Evolutionary conservation across 176 grass and related monocot genomes (phyloP).

Genomic region (Rhynchospora pubera): DNA sequence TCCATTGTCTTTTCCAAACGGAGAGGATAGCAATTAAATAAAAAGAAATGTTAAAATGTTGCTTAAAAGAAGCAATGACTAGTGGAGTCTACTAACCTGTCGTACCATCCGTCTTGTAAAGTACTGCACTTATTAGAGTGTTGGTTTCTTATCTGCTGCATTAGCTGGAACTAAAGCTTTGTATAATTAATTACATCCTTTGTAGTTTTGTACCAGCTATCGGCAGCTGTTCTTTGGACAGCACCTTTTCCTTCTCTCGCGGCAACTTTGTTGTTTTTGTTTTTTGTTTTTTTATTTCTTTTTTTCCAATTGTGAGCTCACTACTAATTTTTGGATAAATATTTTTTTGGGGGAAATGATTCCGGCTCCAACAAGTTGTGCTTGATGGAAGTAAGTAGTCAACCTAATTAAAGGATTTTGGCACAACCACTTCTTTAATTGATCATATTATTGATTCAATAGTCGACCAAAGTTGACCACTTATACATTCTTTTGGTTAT

Average conservation of each 20-base stretch:
- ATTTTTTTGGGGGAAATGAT: not conserved
- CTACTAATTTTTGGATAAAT: not conserved
- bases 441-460: too few species aligned
- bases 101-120: constrained; percentile 10
- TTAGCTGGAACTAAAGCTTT: constrained; percentile 9
- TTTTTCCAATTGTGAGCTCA: not conserved
- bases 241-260: not conserved
- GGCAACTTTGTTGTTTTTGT: not conserved
- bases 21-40: not conserved
- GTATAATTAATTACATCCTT: not conserved
- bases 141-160: not conserved
- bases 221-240: not conserved
- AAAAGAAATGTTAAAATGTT: not conserved
- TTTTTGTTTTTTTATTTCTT: too few species aligned
- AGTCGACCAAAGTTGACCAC: too few species aligned
- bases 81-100: not conserved
- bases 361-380: not conserved
- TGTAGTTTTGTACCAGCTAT: constrained; percentile 7
- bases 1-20: not conserved
- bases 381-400: too few species aligned
- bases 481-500: too few species aligned
- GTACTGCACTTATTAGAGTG: not conserved
- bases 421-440: too few species aligned
- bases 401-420: too few species aligned
- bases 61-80: not conserved